These are phyloP conservation scores for Diophrys appendiculata DNA, from an alignment of 73 alveolate genomes.

Conservation along the genomic window DNA sequence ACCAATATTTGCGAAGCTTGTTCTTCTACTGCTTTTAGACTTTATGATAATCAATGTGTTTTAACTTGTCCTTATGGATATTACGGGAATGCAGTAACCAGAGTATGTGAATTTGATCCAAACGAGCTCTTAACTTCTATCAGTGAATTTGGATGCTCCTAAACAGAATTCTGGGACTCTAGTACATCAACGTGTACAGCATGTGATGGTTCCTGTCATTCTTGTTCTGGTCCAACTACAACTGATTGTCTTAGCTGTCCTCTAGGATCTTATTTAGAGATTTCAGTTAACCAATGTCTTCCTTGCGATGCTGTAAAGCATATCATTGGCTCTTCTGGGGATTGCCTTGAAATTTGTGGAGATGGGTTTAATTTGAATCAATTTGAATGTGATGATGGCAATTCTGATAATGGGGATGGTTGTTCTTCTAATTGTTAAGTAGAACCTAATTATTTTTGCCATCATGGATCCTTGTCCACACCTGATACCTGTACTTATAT, in stretches of 20 bases:
- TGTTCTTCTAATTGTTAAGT: not conserved
- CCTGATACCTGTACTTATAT: not conserved
- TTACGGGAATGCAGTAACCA: not conserved
- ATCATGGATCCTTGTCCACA: not conserved
- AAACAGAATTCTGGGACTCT: not conserved
- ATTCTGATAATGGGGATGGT: conserved; percentile 12
- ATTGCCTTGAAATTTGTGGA: not conserved
- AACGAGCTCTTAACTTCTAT: not conserved
- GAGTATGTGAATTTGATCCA: not conserved
- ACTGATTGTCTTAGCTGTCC: not conserved
- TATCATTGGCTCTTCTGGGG: not conserved
- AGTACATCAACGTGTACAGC: not conserved
- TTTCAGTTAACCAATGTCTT: not conserved
- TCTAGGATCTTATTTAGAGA: not conserved
- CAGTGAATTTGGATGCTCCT: not conserved
- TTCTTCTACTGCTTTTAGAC: not conserved
- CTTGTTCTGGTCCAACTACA: not conserved
- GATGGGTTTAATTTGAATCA: not conserved
- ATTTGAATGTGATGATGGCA: conserved; percentile 18
- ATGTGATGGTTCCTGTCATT: not conserved
- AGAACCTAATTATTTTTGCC: not conserved
- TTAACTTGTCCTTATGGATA: not conserved
- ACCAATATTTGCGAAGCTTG: not conserved
- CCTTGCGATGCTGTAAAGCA: not conserved
- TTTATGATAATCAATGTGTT: not conserved